Evolutionary conservation across 768 basidiomycete species (phyloP).

Genomic region (Trametes villosa): DNA sequence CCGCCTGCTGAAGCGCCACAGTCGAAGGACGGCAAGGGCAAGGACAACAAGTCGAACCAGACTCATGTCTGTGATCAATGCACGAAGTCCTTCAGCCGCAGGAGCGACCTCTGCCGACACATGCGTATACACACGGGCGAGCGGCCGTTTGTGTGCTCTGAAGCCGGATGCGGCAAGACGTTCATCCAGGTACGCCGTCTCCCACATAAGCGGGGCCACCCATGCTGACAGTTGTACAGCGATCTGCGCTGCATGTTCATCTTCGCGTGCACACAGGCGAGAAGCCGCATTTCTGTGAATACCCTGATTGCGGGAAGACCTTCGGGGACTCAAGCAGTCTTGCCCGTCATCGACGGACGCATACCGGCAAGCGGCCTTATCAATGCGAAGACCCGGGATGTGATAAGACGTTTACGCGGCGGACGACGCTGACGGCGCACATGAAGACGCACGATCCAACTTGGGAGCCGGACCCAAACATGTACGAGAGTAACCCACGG

Average conservation of each 20-base stretch:
- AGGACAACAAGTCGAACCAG: conserved; percentile 40
- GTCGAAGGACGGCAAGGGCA: conserved; percentile 30
- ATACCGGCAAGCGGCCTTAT: conserved; percentile 85
- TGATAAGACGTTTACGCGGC: conserved; percentile 86
- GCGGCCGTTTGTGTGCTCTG: conserved; percentile 77
- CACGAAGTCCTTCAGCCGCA: conserved; percentile 78
- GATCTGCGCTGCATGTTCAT: conserved; percentile 89
- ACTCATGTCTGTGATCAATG: conserved; percentile 76
- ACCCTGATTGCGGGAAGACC: conserved; percentile 83
- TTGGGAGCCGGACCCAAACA: conserved; percentile 84
- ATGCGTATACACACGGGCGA: conserved; percentile 92
- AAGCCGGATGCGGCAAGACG: conserved; percentile 81
- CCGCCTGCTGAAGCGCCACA: not conserved
- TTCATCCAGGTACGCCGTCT: conserved; percentile 77
- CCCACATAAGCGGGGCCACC: not conserved
- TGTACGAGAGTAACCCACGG: conserved; percentile 51
- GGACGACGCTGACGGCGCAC: conserved; percentile 83
- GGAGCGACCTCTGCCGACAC: conserved; percentile 84
- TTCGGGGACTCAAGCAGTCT: conserved; percentile 93
- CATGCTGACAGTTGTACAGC: conserved; percentile 46
- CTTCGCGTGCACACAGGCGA: conserved; percentile 90
- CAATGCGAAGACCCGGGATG: conserved; percentile 83
- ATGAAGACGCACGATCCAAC: conserved; percentile 87
- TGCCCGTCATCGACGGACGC: conserved; percentile 88
- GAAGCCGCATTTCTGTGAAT: conserved; percentile 90